phyloP scores from a whole-genome alignment of 345 rosid species.

The Populus tremula region DNA sequence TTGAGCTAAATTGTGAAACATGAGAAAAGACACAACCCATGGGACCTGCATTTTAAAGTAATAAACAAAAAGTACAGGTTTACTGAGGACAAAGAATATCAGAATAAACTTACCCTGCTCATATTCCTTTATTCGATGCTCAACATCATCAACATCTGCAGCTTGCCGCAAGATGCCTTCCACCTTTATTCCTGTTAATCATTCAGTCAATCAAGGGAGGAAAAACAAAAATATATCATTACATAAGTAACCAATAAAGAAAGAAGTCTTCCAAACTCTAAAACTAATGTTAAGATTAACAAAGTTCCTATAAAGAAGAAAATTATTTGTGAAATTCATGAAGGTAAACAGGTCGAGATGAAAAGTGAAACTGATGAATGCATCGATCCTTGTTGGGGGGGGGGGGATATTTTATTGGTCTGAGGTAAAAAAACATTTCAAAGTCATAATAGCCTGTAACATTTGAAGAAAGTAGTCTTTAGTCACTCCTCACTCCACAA shows the following conservation, averaged over 20 bases:
- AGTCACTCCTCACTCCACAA: background rate
- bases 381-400: no score
- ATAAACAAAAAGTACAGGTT: conserved; percentile 6
- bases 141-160: conserved; percentile 96
- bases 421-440: background rate
- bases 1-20: background rate
- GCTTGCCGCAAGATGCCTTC: conserved; percentile 99
- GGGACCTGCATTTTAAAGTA: background rate
- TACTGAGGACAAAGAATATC: conserved; percentile 7
- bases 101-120: conserved; percentile 67
- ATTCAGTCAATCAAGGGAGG: conserved; percentile 17
- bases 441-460: background rate
- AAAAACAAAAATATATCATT: background rate
- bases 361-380: background rate
- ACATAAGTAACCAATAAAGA: background rate
- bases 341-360: background rate
- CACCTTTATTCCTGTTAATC: conserved; percentile 64
- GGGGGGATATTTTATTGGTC: background rate
- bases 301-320: background rate
- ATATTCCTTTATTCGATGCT: conserved; percentile 78
- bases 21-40: conserved; percentile 7
- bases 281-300: background rate
- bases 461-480: background rate
- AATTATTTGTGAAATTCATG: background rate
- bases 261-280: background rate